Evolutionary conservation across 192 early-diverging fungal genomes (phyloP).

Genomic region (Coemansia guatemalensis): DNA sequence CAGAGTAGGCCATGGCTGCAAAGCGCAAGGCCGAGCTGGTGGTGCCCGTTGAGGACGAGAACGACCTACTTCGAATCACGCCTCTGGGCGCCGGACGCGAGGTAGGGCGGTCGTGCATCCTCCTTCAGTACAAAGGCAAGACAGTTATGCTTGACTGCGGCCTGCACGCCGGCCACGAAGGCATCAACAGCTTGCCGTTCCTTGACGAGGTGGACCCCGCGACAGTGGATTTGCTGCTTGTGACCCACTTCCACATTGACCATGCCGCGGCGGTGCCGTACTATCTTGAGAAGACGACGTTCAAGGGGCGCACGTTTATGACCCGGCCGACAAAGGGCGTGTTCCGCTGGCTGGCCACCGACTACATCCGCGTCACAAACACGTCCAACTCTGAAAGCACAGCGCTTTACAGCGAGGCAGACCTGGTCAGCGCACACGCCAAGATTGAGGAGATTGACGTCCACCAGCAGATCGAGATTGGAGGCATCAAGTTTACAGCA

Average conservation of each 20-base stretch:
- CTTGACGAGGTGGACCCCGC: slow-evolving; percentile 92
- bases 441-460: slow-evolving; percentile 95
- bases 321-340: slow-evolving; percentile 99
- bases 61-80: slow-evolving; percentile 85
- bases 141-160: slow-evolving; percentile 97
- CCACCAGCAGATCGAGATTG: slow-evolving; percentile 94
- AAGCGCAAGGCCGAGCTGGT: slow-evolving; percentile 38
- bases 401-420: slow-evolving; percentile 87
- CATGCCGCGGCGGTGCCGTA: slow-evolving; percentile 96
- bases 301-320: slow-evolving; percentile 97
- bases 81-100: slow-evolving; percentile 97
- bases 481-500: slow-evolving; percentile 90
- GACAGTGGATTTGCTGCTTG: slow-evolving; percentile 82
- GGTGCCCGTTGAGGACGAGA: slow-evolving; percentile 63
- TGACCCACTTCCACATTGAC: slow-evolving; percentile 97
- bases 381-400: slow-evolving; percentile 61
- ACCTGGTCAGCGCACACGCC: slow-evolving; percentile 77
- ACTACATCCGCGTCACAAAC: slow-evolving; percentile 88
- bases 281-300: slow-evolving; percentile 95
- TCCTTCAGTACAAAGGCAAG: slow-evolving; percentile 95
- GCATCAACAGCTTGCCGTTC: slow-evolving; percentile 90
- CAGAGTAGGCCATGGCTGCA: slow-evolving; percentile 7
- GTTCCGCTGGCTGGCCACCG: slow-evolving; percentile 92
- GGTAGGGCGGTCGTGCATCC: slow-evolving; percentile 90
- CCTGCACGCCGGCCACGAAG: slow-evolving; percentile 89